Conservation (phyloP, 2,329 filamentous ascomycete genomes). For the Fusarium camptoceras region DNA sequence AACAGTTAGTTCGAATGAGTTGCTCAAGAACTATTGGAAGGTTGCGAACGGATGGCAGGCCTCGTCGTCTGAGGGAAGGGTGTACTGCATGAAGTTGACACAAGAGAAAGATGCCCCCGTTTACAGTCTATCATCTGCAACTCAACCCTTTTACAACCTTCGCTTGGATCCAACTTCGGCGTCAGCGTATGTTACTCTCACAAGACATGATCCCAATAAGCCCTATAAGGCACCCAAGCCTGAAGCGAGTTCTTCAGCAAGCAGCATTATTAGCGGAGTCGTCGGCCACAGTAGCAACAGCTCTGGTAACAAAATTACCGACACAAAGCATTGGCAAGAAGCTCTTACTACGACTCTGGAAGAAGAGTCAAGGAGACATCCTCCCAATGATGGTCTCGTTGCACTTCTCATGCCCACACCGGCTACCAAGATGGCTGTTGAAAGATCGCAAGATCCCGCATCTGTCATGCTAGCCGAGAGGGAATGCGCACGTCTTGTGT, state of each 20-base stretch:
- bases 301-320: constrained; percentile 46
- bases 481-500: constrained; percentile 78
- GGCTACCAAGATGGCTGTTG: constrained; percentile 71
- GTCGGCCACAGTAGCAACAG: constrained; percentile 44
- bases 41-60: constrained; percentile 77
- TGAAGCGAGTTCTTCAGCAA: constrained; percentile 41
- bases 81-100: constrained; percentile 69
- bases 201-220: constrained; percentile 70
- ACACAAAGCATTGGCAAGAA: constrained; percentile 66
- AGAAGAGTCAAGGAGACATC: constrained; percentile 63
- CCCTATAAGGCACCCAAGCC: constrained; percentile 60
- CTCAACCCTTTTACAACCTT: constrained; percentile 75
- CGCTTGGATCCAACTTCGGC: constrained; percentile 72
- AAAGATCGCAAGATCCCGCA: constrained; percentile 68
- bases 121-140: constrained; percentile 71
- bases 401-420: constrained; percentile 76
- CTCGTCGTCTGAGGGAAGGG: constrained; percentile 66
- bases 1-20: constrained; percentile 66
- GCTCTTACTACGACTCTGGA: constrained; percentile 70
- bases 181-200: constrained; percentile 70
- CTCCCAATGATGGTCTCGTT: constrained; percentile 71
- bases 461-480: constrained; percentile 73
- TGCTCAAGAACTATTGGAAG: constrained; percentile 75
- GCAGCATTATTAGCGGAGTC: constrained; percentile 50
- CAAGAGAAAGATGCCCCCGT: constrained; percentile 71